Evolutionary conservation across 192 early-diverging fungal species (phyloP), one percentile per base, ranked within the genome.

Genomic region (Kickxella alabastrina): DNA sequence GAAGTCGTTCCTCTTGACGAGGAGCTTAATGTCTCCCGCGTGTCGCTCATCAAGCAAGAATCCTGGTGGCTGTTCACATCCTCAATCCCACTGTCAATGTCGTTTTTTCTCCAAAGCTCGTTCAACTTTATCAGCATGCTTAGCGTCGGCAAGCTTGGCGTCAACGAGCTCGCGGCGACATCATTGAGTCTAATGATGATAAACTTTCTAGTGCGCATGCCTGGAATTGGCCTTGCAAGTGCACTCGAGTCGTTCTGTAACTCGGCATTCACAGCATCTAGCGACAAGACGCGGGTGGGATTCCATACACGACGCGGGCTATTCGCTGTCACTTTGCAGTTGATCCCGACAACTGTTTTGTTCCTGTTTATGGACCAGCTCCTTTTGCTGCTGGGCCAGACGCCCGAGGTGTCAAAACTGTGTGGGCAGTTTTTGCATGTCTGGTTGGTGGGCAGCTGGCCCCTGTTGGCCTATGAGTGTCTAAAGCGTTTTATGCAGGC

Each of bases 401-500:
- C 91, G 18, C 74, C 75, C 1, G 80, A 85, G 43, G 65, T 95
- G 5, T 81, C 93, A 0, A 17, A 63, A 1, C 65, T 93, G 15
- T 79, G 88, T 4, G 88, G 83, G 3, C 36, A 74, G 29, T 98
- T 86, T 59, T 48, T 90, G 32, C 59, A 79, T 8, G 82, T 78
- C 22, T 76, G 85, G 29, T 48, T 94, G 25, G 70, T 86, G n/a
- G 89, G 92, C 8, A 80, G 86, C 29, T 85, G 88, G 46, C 88
- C 92, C 3, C 79, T 78, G 49, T 56, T 96, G 49, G 79, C 86
- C 6, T 87, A 87, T 71, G 92, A 96, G 59, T 88, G 86, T 50
- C 60, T 92, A 19, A 88, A 92, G 59, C 80, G 90, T 27, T 95
- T 80, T 60, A 73, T 93, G 19, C 89, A 94, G 64, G 84, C 87